phyloP scores from a whole-genome alignment of 345 rosid genomes.

The Lumnitzera racemosa region DNA sequence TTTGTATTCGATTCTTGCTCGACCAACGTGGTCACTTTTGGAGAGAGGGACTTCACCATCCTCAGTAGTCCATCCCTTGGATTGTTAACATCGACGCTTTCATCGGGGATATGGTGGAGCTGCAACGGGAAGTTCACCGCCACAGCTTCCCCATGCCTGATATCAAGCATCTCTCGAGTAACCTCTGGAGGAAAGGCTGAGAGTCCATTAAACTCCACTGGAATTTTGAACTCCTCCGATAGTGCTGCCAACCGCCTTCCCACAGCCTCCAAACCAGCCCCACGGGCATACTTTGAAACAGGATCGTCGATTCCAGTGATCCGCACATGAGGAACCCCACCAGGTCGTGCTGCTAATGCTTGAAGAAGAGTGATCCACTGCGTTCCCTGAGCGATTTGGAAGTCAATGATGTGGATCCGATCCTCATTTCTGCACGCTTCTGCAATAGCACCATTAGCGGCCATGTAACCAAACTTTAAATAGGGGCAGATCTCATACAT shows the following conservation, averaged over 20 bases:
- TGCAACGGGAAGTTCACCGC: constrained; percentile 62
- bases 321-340: constrained; percentile 60
- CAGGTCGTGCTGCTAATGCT: constrained; percentile 61
- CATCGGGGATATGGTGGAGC: constrained; percentile 72
- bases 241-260: constrained; percentile 33
- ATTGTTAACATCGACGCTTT: constrained; percentile 57
- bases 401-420: constrained; percentile 58
- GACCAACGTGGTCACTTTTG: constrained; percentile 54
- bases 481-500: constrained; percentile 70
- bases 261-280: constrained; percentile 47
- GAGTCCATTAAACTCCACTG: constrained; percentile 47
- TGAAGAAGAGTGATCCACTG: constrained; percentile 71
- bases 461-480: constrained; percentile 74
- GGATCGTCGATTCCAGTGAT: constrained; percentile 73
- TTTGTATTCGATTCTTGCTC: constrained; percentile 81
- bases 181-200: constrained; percentile 48
- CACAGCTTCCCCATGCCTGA: constrained; percentile 58
- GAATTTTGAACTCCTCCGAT: constrained; percentile 46
- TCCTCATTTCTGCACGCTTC: constrained; percentile 60
- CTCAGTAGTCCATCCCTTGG: constrained; percentile 70
- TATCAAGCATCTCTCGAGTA: constrained; percentile 50
- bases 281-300: constrained; percentile 36
- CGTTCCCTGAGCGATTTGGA: constrained; percentile 58
- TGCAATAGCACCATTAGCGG: constrained; percentile 76
- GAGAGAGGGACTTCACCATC: constrained; percentile 54